These are phyloP conservation scores for Colletotrichum cuscutae DNA, from an alignment of 2,329 filamentous ascomycete species.

Conservation along the genomic window DNA sequence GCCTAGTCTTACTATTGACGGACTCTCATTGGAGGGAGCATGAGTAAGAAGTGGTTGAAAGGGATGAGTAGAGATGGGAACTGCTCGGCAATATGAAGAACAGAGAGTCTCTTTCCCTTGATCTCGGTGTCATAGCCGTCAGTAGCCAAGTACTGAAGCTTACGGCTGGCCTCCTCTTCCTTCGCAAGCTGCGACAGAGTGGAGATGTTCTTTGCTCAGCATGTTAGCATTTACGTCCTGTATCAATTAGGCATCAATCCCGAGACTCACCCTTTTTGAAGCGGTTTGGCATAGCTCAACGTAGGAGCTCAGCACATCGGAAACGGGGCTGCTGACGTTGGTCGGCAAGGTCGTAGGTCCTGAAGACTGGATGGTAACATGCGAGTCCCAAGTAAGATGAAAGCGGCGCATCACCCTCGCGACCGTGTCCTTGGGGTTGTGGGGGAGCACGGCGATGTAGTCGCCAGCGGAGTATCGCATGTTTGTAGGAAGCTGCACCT, in stretches of 20 bases:
- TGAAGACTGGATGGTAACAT: conserved; percentile 67
- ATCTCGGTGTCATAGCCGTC: conserved; percentile 52
- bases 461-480: conserved; percentile 78
- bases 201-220: conserved; percentile 52
- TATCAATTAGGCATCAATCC: conserved; percentile 10
- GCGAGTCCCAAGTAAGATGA: conserved; percentile 74
- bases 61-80: conserved; percentile 64
- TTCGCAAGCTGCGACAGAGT: conserved; percentile 35
- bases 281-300: conserved; percentile 79
- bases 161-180: conserved; percentile 46
- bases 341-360: conserved; percentile 66
- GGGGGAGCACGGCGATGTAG: conserved; percentile 78
- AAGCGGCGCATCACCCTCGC: conserved; percentile 74
- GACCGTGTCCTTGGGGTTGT: conserved; percentile 73
- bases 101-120: conserved; percentile 59
- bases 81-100: conserved; percentile 71
- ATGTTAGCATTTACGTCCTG: background rate
- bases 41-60: conserved; percentile 68
- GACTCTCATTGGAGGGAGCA: conserved; percentile 70
- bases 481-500: conserved; percentile 73
- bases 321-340: conserved; percentile 66
- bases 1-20: conserved; percentile 44
- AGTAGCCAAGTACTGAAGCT: conserved; percentile 50
- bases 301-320: conserved; percentile 74
- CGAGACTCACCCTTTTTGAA: conserved; percentile 66